These are phyloP conservation scores for Colletotrichum tanaceti DNA, from an alignment of 2,329 filamentous ascomycete genomes.

Conservation along the genomic window DNA sequence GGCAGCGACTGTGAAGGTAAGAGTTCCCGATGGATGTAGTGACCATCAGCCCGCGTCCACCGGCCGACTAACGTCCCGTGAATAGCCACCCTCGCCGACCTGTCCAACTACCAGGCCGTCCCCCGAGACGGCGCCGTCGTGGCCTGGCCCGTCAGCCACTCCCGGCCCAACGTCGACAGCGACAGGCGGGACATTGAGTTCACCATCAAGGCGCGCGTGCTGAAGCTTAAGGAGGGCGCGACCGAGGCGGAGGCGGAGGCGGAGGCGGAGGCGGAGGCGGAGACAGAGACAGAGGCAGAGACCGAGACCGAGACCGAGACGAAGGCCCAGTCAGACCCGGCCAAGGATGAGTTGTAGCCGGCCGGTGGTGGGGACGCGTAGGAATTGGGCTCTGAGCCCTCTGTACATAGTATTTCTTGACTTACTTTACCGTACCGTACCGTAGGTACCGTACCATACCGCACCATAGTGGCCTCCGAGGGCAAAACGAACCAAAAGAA, in stretches of 20 bases:
- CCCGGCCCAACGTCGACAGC: conserved; percentile 44
- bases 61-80: neutral
- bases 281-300: neutral
- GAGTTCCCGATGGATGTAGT: conserved; percentile 18
- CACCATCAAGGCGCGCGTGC: conserved; percentile 48
- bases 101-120: conserved; percentile 46
- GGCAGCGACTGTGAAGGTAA: conserved; percentile 52
- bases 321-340: conserved; percentile 4
- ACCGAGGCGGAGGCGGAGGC: neutral
- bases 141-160: conserved; percentile 48
- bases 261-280: neutral
- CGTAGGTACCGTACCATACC: too few species aligned
- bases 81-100: conserved; percentile 42
- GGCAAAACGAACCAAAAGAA: too few species aligned
- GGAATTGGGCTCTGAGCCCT: too few species aligned
- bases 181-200: conserved; percentile 47
- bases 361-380: neutral
- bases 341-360: conserved; percentile 27
- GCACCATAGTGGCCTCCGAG: neutral
- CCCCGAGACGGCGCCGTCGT: conserved; percentile 46
- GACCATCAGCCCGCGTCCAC: too few species aligned
- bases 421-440: neutral
- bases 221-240: conserved; percentile 40
- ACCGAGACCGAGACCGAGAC: neutral
- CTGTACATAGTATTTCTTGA: neutral